Conservation (phyloP, 2,329 filamentous ascomycete genomes). For the Calycina herbarum region DNA sequence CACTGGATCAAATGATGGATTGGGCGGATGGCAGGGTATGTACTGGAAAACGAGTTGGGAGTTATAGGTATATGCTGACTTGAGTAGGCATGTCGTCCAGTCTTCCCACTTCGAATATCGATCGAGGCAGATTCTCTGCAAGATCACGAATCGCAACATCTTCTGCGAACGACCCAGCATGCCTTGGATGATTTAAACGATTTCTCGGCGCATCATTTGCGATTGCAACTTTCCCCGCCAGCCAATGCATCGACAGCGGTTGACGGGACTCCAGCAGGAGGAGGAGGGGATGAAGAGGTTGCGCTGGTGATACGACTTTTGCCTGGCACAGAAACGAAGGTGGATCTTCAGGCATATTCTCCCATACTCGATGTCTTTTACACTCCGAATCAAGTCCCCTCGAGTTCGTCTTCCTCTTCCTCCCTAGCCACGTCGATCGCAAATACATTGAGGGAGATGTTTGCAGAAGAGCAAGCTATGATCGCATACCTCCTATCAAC, state of each 20-base stretch:
- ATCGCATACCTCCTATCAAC: constrained; percentile 72
- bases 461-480: constrained; percentile 84
- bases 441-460: constrained; percentile 72
- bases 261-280: constrained; percentile 36
- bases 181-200: constrained; percentile 84
- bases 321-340: constrained; percentile 59
- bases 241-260: constrained; percentile 24
- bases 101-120: constrained; percentile 82
- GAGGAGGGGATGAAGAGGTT: constrained; percentile 47
- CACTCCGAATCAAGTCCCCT: constrained; percentile 65
- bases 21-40: constrained; percentile 88
- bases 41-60: not conserved
- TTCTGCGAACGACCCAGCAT: constrained; percentile 80
- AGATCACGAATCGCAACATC: constrained; percentile 66
- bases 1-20: constrained; percentile 80
- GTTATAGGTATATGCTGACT: constrained; percentile 19
- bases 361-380: constrained; percentile 78
- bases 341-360: constrained; percentile 67
- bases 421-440: constrained; percentile 79
- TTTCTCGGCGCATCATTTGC: constrained; percentile 80
- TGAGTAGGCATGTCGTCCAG: constrained; percentile 75
- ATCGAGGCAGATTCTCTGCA: constrained; percentile 69
- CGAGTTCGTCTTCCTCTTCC: constrained; percentile 65
- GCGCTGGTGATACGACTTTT: constrained; percentile 72
- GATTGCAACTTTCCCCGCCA: constrained; percentile 61